Evolutionary conservation across 2,329 filamentous ascomycete genomes (phyloP).

Genomic region (Colletotrichum sansevieriae): DNA sequence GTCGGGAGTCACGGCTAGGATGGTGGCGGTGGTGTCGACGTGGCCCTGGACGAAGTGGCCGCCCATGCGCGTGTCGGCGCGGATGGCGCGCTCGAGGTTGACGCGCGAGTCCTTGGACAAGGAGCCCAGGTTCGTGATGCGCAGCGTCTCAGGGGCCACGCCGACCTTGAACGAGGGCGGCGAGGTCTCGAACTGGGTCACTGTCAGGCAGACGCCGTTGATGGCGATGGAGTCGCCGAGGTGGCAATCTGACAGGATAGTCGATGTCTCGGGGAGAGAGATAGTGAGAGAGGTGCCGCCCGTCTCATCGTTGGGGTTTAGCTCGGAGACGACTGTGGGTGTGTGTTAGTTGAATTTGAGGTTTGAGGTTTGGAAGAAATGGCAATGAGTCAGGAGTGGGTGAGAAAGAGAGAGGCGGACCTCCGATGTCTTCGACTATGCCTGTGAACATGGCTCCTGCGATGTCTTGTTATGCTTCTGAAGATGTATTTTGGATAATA

Average conservation of each 20-base stretch:
- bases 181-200: conserved; percentile 68
- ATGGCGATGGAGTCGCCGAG: conserved; percentile 94
- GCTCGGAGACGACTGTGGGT: conserved; percentile 81
- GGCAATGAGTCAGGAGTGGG: conserved; percentile 2
- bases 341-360: conserved; percentile 42
- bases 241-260: conserved; percentile 85
- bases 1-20: conserved; percentile 80
- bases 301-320: conserved; percentile 84
- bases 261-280: conserved; percentile 72
- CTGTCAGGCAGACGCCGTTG: conserved; percentile 96
- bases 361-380: conserved; percentile 14
- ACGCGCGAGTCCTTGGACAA: conserved; percentile 76
- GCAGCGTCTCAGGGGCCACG: conserved; percentile 94
- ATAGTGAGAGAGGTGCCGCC: conserved; percentile 94
- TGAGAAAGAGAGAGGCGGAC: conserved; percentile 65
- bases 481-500: neutral
- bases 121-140: conserved; percentile 91
- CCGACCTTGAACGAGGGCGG: conserved; percentile 84
- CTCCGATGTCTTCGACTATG: conserved; percentile 92
- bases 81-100: conserved; percentile 95
- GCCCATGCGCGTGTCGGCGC: conserved; percentile 93
- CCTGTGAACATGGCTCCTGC: conserved; percentile 86
- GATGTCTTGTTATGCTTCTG: neutral
- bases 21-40: conserved; percentile 88
- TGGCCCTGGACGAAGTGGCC: conserved; percentile 99